Evolutionary conservation across 805 yeast genomes (phyloP), one percentile per base, ranked within the genome.

Genomic region (Barnettozyma siamensis): DNA sequence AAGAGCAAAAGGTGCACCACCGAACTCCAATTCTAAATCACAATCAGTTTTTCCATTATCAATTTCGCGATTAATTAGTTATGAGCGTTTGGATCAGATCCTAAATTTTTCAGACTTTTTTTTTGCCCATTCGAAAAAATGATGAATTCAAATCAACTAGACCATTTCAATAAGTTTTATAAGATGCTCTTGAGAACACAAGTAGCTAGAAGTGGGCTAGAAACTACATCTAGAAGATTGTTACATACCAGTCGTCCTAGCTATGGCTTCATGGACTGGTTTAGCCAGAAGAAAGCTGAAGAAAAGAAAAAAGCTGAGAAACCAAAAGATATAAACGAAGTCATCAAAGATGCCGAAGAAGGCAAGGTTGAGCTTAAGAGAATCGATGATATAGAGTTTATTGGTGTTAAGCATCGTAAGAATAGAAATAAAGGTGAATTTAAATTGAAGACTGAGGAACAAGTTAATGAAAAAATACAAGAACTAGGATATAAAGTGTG

Each of bases 181-280:
- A 20, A 11, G 9, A 34, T 37, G 44, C 31, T 36, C 21, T 18
- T 41, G 10, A 41, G 44, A 41, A 16, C 40, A 16, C 38, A 40
- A 17, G 24, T 40, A 11, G n/a, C 34, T 9, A 37, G 17, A 13
- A 19, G 33, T 20, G 21, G 21, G n/a, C 11, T 13, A 12, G 3
- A 7, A 4, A 9, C 26, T 4, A n/a, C 30, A 16, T 20, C 35
- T 6, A 32, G 15, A 3, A 59, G 59, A 47, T 44, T 45, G 2
- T 32, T 60, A 10, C 63, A 59, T 40, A 53, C 58, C 4, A 46
- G 61, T 1, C 39, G 54, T 27, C 45, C 45, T 7, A 36, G 45
- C 21, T 32, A 38, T 9, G 65, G 67, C 20, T 63, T 66, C 48
- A 53, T 66, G 59, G 64, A 66, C 31, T 67, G 72, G 72, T 63